Conservation (phyloP, 768 basidiomycete genomes). For the Suillus brevipes region DNA sequence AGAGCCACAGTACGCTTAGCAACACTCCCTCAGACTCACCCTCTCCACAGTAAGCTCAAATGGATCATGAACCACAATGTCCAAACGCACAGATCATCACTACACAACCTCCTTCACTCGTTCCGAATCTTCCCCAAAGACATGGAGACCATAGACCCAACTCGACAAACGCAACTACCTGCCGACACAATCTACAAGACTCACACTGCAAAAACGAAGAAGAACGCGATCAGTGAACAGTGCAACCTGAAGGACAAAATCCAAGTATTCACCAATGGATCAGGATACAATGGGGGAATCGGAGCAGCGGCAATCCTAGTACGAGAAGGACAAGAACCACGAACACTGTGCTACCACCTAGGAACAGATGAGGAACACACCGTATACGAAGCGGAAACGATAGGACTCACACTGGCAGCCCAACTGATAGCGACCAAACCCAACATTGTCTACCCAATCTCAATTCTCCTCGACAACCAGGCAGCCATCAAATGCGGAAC, state of each 20-base stretch:
- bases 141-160: neutral
- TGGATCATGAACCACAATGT: neutral
- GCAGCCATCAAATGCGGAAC: too few species aligned
- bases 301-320: slow-evolving; percentile 4
- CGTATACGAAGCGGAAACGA: neutral
- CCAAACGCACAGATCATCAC: neutral
- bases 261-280: neutral
- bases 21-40: neutral
- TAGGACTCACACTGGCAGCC: neutral
- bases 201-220: neutral
- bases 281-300: neutral
- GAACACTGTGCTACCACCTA: neutral
- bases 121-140: neutral
- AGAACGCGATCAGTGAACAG: neutral
- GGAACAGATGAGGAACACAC: neutral
- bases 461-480: too few species aligned
- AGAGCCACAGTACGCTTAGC: neutral
- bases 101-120: neutral
- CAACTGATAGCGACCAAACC: neutral
- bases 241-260: neutral
- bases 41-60: neutral
- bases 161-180: neutral
- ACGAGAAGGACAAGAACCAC: neutral
- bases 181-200: neutral
- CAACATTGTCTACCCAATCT: too few species aligned